Percentiles rank a stretch among this genome's conserved stretches.
phyloP scores from a whole-genome alignment of 1,139 yeast genomes.

The Saccharomyces hybrid region DNA sequence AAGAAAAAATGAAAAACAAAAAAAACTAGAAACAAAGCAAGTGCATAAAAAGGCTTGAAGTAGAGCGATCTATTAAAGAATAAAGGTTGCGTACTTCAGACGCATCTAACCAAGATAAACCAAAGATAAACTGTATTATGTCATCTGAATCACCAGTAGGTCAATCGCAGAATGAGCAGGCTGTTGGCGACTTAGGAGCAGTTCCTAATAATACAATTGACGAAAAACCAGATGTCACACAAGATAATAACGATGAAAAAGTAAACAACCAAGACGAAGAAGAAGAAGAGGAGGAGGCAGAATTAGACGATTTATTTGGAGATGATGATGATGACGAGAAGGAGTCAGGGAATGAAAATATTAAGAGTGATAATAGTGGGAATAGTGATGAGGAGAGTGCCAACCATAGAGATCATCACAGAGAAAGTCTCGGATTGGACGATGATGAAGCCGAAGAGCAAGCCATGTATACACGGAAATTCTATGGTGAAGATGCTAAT shows the following conservation, averaged over 20 bases:
- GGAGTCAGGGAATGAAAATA: not conserved
- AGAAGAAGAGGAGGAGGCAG: slow-evolving; percentile 14
- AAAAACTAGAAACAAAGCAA: not conserved
- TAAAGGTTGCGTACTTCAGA: not conserved
- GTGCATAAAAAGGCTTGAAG: not conserved
- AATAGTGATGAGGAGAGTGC: slow-evolving; percentile 21
- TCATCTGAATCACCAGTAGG: not conserved
- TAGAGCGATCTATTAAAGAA: not conserved
- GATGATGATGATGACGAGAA: slow-evolving; percentile 36
- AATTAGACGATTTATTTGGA: slow-evolving; percentile 41
- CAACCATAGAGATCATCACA: slow-evolving; percentile 9
- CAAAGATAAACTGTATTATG: not conserved
- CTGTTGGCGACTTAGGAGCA: not conserved
- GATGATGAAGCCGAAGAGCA: slow-evolving; percentile 32
- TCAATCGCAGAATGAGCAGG: not conserved
- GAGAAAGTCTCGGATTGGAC: slow-evolving; percentile 14
- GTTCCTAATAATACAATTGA: not conserved
- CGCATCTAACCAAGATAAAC: not conserved
- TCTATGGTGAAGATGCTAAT: slow-evolving; percentile 31
- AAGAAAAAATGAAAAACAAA: not conserved
- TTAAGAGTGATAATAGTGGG: slow-evolving; percentile 12
- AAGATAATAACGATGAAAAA: not conserved
- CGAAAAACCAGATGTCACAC: slow-evolving; percentile 1
- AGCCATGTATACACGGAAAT: slow-evolving; percentile 31
- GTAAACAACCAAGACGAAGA: not conserved